Percentiles rank a stretch among this genome's conserved stretches.
phyloP scores from a whole-genome alignment of 257 asterid genomes.

The Nicotiana undulata region DNA sequence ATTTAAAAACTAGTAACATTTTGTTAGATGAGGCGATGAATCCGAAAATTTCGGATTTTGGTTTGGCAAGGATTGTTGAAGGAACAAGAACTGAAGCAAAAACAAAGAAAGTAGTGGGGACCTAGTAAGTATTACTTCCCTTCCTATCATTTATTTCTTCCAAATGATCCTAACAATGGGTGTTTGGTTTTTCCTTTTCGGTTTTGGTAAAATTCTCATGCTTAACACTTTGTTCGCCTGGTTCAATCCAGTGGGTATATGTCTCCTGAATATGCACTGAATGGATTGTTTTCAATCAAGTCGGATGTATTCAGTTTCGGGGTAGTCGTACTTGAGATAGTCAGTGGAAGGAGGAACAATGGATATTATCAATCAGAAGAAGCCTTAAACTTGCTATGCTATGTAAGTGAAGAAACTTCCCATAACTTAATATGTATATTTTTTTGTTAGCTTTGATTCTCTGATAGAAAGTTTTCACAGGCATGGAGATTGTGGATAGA shows the following conservation, averaged over 20 bases:
- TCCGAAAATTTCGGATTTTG: slow-evolving; percentile 5
- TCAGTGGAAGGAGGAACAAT: slow-evolving; percentile 15
- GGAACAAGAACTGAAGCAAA: not conserved
- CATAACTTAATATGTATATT: not conserved
- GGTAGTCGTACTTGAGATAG: slow-evolving; percentile 17
- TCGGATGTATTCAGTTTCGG: slow-evolving; percentile 24
- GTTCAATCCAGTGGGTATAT: slow-evolving; percentile 13
- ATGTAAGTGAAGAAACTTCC: slow-evolving; percentile 15
- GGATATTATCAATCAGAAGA: slow-evolving; percentile 12
- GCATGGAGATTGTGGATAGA: slow-evolving; percentile 26
- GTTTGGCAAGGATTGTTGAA: slow-evolving; percentile 10
- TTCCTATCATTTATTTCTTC: not conserved
- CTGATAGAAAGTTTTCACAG: not conserved
- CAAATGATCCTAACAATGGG: not conserved
- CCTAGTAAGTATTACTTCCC: slow-evolving; percentile 13
- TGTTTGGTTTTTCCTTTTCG: not conserved
- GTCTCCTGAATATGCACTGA: slow-evolving; percentile 19
- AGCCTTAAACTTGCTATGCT: slow-evolving; percentile 16
- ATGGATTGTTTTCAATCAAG: slow-evolving; percentile 15
- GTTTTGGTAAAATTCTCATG: not conserved
- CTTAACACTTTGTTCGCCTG: not conserved
- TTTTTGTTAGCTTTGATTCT: not conserved
- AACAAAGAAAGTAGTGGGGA: slow-evolving; percentile 1
- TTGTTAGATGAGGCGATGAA: slow-evolving; percentile 4
- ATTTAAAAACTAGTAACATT: not conserved